phyloP scores from a whole-genome alignment of 345 rosid species.

The Psidium guajava region DNA sequence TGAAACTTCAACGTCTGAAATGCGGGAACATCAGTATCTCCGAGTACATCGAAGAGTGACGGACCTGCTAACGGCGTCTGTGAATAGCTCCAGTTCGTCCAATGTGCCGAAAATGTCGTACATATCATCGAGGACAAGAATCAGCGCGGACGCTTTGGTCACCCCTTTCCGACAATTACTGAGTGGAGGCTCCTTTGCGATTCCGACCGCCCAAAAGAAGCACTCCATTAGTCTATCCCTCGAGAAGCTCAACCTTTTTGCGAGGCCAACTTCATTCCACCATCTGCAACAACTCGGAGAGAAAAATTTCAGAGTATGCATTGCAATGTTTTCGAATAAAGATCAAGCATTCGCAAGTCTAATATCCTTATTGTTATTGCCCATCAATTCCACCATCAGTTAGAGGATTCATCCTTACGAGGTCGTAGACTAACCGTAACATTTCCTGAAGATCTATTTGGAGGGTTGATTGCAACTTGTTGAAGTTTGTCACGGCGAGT shows the following conservation, averaged over 20 bases:
- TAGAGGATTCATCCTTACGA: conserved; percentile 1
- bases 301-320: background rate
- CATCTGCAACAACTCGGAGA: conserved; percentile 9
- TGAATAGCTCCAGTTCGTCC: conserved; percentile 28
- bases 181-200: conserved; percentile 15
- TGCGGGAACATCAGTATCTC: background rate
- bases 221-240: conserved; percentile 42
- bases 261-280: conserved; percentile 22
- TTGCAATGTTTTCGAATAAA: background rate
- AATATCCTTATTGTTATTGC: background rate
- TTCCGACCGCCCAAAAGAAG: conserved; percentile 31
- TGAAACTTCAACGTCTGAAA: background rate
- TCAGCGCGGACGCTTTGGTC: conserved; percentile 21
- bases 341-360: background rate
- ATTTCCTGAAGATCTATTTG: conserved; percentile 20
- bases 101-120: conserved; percentile 30
- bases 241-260: conserved; percentile 20
- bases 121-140: conserved; percentile 28
- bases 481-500: conserved; percentile 33
- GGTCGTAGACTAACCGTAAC: background rate
- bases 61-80: conserved; percentile 22
- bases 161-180: conserved; percentile 10
- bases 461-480: conserved; percentile 19
- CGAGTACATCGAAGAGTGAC: background rate
- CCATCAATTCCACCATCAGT: background rate